Evolutionary conservation across 2,329 filamentous ascomycete genomes (phyloP).

Genomic region (Pseudogymnoascus sp.): DNA sequence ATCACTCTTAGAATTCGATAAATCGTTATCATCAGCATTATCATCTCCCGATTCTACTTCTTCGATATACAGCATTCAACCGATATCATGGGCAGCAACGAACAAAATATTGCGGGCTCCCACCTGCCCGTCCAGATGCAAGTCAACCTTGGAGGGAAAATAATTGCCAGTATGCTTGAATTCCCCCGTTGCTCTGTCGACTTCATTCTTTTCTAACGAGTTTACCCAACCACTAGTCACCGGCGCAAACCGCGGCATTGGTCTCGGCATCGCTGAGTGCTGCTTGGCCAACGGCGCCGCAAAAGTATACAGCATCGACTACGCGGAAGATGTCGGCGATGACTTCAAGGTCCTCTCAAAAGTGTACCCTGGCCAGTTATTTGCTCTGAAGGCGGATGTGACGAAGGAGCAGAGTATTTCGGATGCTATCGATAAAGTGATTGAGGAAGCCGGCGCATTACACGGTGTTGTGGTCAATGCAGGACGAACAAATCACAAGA

Average conservation of each 20-base stretch:
- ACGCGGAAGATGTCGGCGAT: constrained; percentile 32
- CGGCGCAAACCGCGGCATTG: constrained; percentile 33
- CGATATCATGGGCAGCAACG: neutral
- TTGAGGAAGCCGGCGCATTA: constrained; percentile 34
- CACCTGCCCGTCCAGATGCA: constrained; percentile 19
- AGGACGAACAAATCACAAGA: constrained; percentile 42
- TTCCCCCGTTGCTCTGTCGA: neutral
- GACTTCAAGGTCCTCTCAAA: constrained; percentile 33
- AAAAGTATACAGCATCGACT: constrained; percentile 39
- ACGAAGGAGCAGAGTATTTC: constrained; percentile 38
- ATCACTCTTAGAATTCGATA: neutral
- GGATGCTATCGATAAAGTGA: constrained; percentile 36
- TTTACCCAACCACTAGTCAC: constrained; percentile 22
- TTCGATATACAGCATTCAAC: neutral
- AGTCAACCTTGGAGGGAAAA: constrained; percentile 24
- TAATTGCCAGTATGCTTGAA: constrained; percentile 27
- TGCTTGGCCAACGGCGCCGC: constrained; percentile 37
- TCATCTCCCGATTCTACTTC: neutral
- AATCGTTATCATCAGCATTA: neutral
- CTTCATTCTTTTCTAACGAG: neutral
- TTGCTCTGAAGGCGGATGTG: constrained; percentile 37
- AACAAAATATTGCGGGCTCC: neutral
- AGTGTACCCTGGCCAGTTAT: constrained; percentile 33
- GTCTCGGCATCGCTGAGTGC: constrained; percentile 38
- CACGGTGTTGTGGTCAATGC: constrained; percentile 45